Conservation (phyloP, 495 filamentous ascomycete species). For the Sabuloglossum arenarium region DNA sequence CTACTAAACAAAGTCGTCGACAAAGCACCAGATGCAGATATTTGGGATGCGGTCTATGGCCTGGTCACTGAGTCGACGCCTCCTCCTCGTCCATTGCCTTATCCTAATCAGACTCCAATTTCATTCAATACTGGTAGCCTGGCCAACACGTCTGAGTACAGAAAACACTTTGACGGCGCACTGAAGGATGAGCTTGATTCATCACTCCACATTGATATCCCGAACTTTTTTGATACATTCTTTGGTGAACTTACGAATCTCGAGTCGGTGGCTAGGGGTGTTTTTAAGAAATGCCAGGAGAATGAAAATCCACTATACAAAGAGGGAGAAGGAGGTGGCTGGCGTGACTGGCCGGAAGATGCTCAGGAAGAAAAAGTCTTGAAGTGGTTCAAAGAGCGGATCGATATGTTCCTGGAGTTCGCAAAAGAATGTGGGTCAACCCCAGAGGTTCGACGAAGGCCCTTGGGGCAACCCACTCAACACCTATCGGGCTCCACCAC, state of each 20-base stretch:
- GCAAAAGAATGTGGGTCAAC: background rate
- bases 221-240: background rate
- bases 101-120: background rate
- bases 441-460: conserved; percentile 3
- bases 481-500: conserved; percentile 21
- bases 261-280: too few relatives aligned
- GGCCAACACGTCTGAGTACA: too few relatives aligned
- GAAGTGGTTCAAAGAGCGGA: too few relatives aligned
- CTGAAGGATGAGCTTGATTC: conserved; percentile 2
- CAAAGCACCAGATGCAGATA: too few relatives aligned
- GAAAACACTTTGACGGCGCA: background rate
- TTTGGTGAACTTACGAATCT: background rate
- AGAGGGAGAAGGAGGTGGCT: too few relatives aligned
- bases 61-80: background rate
- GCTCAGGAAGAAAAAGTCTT: background rate
- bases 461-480: conserved; percentile 17
- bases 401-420: background rate
- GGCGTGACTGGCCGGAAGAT: conserved; percentile 3
- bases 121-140: conserved; percentile 1
- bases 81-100: background rate
- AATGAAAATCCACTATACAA: too few relatives aligned
- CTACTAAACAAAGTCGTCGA: too few relatives aligned
- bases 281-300: too few relatives aligned
- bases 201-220: background rate
- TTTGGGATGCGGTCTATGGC: background rate